These are phyloP conservation scores for Ophiostoma tasmaniense DNA, from an alignment of 2,329 filamentous ascomycete species.

Conservation along the genomic window DNA sequence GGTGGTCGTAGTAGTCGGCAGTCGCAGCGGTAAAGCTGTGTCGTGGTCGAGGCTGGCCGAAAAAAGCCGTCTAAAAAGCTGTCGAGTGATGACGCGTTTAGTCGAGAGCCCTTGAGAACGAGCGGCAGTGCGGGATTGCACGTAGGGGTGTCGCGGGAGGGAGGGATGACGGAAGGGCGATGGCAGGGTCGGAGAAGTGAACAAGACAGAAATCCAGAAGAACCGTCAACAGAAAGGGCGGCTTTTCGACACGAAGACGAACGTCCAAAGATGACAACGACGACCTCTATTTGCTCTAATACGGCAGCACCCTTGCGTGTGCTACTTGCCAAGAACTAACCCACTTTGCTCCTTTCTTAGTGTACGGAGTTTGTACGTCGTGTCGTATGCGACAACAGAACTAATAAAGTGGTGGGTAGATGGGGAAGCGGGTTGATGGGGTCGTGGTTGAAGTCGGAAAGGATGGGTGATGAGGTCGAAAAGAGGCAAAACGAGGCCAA, in stretches of 20 bases:
- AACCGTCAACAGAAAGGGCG: neutral
- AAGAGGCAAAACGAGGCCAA: neutral
- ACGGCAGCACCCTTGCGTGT: neutral
- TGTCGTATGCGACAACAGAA: neutral
- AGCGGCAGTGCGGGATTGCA: neutral
- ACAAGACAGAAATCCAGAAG: neutral
- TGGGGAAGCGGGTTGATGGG: neutral
- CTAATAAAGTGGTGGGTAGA: neutral
- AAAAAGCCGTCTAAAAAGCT: neutral
- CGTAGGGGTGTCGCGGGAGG: neutral
- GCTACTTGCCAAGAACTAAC: neutral
- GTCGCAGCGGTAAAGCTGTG: neutral
- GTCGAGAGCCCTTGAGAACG: neutral
- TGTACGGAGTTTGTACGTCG: neutral
- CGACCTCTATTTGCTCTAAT: neutral
- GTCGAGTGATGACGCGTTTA: neutral
- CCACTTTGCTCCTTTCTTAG: slow-evolving; percentile 6
- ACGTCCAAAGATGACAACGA: neutral
- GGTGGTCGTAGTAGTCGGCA: neutral
- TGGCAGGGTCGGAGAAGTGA: neutral
- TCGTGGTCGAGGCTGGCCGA: neutral
- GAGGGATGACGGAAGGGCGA: neutral
- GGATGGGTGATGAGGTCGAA: neutral
- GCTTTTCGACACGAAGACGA: neutral
- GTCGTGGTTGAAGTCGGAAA: neutral